phyloP scores from a whole-genome alignment of 805 yeast genomes.

The Barnettozyma siamensis region DNA sequence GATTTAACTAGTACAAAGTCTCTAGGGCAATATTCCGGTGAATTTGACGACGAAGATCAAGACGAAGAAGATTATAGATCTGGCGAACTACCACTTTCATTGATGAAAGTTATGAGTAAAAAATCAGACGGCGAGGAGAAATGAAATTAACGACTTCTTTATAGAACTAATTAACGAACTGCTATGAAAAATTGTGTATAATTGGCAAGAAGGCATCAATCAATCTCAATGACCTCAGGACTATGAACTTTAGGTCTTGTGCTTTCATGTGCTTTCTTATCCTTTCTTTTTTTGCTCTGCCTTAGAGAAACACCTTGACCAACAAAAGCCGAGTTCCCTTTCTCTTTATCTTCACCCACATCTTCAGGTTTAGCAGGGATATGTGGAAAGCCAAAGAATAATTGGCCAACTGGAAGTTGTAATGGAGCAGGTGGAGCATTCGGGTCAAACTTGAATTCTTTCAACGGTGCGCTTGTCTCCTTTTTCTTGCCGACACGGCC shows the following conservation, averaged over 20 bases:
- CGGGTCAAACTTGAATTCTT: conserved; percentile 42
- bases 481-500: conserved; percentile 41
- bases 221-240: conserved; percentile 80
- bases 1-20: conserved; percentile 21
- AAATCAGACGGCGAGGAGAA: conserved; percentile 8
- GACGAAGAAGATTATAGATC: conserved; percentile 9
- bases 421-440: conserved; percentile 68
- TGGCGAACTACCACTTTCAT: conserved; percentile 29
- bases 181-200: not conserved
- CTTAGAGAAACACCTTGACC: conserved; percentile 79
- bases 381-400: conserved; percentile 91
- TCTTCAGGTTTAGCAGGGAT: conserved; percentile 36
- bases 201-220: conserved; percentile 20
- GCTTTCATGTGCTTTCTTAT: conserved; percentile 45
- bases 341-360: conserved; percentile 24
- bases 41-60: conserved; percentile 12
- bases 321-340: conserved; percentile 29
- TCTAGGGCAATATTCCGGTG: conserved; percentile 19
- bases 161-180: not conserved
- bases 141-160: no score
- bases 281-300: conserved; percentile 65
- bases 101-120: conserved; percentile 31
- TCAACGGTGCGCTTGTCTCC: conserved; percentile 11
- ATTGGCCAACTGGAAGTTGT: conserved; percentile 72
- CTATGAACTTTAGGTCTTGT: conserved; percentile 59